Evolutionary conservation across 192 early-diverging fungal species (phyloP).

Genomic region (Ambispora gerdemannii): DNA sequence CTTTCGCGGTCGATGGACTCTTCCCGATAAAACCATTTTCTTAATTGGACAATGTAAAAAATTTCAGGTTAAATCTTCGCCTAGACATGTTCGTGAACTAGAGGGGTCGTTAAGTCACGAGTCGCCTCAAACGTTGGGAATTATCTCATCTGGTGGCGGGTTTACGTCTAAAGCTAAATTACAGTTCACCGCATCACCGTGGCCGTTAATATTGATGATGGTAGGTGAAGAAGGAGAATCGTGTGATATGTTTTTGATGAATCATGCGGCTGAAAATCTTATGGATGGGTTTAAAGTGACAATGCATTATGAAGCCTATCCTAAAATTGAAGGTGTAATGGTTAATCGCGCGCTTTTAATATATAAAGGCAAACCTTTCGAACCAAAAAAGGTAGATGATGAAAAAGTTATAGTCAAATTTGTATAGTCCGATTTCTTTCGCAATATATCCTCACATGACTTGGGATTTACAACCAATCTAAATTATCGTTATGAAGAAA

Average conservation of each 20-base stretch:
- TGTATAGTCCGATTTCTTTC: no score
- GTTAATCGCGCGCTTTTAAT: not conserved
- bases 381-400: no score
- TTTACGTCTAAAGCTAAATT: not conserved
- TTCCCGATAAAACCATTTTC: slow-evolving; percentile 11
- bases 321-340: not conserved
- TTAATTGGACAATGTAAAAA: slow-evolving; percentile 28
- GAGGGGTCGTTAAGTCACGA: slow-evolving; percentile 12
- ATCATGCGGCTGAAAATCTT: slow-evolving; percentile 10
- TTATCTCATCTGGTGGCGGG: slow-evolving; percentile 5
- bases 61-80: not conserved
- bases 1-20: slow-evolving; percentile 19
- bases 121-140: not conserved
- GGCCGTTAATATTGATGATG: slow-evolving; percentile 3
- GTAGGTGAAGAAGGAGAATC: not conserved
- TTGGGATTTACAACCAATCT: no score
- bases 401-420: no score
- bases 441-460: no score
- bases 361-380: slow-evolving; percentile 13
- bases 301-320: not conserved
- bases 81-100: slow-evolving; percentile 18
- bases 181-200: not conserved
- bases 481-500: no score
- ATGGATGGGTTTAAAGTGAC: slow-evolving; percentile 11
- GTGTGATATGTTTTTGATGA: slow-evolving; percentile 4